Base-by-base conservation (phyloP, 306 rosid species). In the Citrullus colocynthis region DNA sequence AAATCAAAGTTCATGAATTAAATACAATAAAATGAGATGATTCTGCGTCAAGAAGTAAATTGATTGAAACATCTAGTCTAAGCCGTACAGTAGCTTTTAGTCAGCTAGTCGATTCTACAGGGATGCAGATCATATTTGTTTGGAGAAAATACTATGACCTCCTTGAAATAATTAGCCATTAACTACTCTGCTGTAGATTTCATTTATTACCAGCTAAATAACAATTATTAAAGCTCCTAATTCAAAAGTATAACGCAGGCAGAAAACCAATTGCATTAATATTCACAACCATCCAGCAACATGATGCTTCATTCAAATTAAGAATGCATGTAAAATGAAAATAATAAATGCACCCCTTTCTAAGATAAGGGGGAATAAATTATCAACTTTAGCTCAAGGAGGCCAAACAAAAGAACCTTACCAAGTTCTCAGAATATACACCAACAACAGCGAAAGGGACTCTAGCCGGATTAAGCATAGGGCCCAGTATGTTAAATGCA, bases 381-480 rank as follows among this genome's bases (percentile, higher is more conserved):
- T 65, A 65, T 65, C 37, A 18, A 15, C 41, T 63, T 63, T 2
- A 64, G 73, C 73, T 9, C 30, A 18, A 17, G 3, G 12, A 7
- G 66, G 13, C 64, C 36, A 74, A 48, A 44, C 9, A 44, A 18
- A 54, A n/a, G 7, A 51, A 28, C 42, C 76, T 83, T 83, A 95
- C 99, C 85, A 95, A 82, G 73, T 91, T 92, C 79, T 92, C 93
- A 2, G 83, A 39, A 82, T 89, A 95, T 63, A 95, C 99, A 12
- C 99, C 99, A 51, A 95, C 99, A 83, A 95, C 99, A 14, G 99
- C 99, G 75, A 62, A 95, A 56, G 93, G 86, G 30, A 91, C 98
- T 77, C 83, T 81, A 15, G 99, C 97, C 57, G 99, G 99, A 87
- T 95, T 95, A 83, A 95, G 85, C 98, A 92, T 72, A 17, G 99